Base-by-base conservation (phyloP, 306 rosid genomes). In the Luffa acutangula region DNA sequence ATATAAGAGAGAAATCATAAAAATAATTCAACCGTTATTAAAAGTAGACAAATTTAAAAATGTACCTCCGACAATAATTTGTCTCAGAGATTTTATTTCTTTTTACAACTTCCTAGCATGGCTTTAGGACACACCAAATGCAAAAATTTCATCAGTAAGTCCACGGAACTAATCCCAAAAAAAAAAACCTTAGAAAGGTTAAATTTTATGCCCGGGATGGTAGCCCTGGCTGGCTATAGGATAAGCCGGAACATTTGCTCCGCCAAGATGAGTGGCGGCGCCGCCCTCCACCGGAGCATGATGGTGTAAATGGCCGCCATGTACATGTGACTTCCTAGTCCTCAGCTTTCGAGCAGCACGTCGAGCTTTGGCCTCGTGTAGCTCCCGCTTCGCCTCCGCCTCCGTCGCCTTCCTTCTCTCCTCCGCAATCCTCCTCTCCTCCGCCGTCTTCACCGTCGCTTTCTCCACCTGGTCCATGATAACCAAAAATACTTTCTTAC, bases 281-380 rank as follows among this genome's bases (percentile, higher is more conserved):
- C 18, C 81, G 13, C 78, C 64, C 17, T 78, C 85, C 6, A 59
- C 37, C 11, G 76, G 64, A 2, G 43, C 72, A 0, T 56, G 51
- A 18, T 66, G 79, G 52, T 70, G 77, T 56, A 51, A 76, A 56
- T 78, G 77, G 59, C 14, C 33, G 10, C 51, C 75, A 41, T 15
- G 43, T 25, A 46, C 56, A 12, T 73, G 60, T 57, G 48, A 78
- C 8, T 84, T 82, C 72, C 84, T 87, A 51, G 63, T 5, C 3
- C 54, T 36, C 41, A 83, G 71, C 81, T 85, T 90, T 70, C 89
- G 87, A 1, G 81, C 88, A 0, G 91, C 97, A 71, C 85, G 96
- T 87, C 51, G 77, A 11, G 87, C 97, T 83, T 87, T 91, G 13
- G 92, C 91, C 67, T 89, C 89, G 58, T 88, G 98, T 6, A 89